phyloP scores from a whole-genome alignment of 495 filamentous ascomycete genomes.

The Neurospora sp. region DNA sequence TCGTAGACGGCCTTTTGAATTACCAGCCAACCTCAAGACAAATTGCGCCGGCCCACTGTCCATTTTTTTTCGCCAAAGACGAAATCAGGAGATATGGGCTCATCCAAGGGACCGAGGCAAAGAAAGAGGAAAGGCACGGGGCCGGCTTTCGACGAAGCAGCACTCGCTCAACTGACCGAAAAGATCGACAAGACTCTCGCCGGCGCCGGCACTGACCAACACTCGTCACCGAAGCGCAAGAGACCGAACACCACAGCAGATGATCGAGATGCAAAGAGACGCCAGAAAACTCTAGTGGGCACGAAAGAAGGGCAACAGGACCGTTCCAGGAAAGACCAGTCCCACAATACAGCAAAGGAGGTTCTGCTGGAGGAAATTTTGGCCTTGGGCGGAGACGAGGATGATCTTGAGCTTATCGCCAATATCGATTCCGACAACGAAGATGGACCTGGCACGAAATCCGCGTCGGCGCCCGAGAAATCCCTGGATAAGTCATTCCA shows the following conservation, averaged over 20 bases:
- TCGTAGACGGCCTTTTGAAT: not conserved
- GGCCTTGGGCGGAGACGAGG: conserved; percentile 66
- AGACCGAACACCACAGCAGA: conserved; percentile 22
- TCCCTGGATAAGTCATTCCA: conserved; percentile 25
- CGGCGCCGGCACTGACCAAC: conserved; percentile 18
- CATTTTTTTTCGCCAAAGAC: not conserved
- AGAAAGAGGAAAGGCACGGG: conserved; percentile 18
- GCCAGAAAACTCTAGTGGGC: conserved; percentile 23
- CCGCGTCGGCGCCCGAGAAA: conserved; percentile 16
- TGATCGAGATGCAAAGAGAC: conserved; percentile 40
- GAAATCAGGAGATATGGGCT: conserved; percentile 9
- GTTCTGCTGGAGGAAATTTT: conserved; percentile 58
- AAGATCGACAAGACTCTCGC: conserved; percentile 49
- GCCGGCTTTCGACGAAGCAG: conserved; percentile 47
- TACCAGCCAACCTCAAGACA: not conserved
- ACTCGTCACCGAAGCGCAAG: conserved; percentile 34
- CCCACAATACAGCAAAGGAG: conserved; percentile 19
- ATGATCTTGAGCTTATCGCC: conserved; percentile 58
- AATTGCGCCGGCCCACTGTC: not conserved
- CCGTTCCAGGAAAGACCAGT: conserved; percentile 1
- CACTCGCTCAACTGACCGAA: conserved; percentile 51
- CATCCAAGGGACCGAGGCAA: conserved; percentile 9
- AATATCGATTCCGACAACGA: conserved; percentile 54
- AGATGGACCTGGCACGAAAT: conserved; percentile 28
- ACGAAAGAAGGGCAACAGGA: conserved; percentile 7